phyloP scores from a whole-genome alignment of 345 rosid species.

The Moricandia arvensis region DNA sequence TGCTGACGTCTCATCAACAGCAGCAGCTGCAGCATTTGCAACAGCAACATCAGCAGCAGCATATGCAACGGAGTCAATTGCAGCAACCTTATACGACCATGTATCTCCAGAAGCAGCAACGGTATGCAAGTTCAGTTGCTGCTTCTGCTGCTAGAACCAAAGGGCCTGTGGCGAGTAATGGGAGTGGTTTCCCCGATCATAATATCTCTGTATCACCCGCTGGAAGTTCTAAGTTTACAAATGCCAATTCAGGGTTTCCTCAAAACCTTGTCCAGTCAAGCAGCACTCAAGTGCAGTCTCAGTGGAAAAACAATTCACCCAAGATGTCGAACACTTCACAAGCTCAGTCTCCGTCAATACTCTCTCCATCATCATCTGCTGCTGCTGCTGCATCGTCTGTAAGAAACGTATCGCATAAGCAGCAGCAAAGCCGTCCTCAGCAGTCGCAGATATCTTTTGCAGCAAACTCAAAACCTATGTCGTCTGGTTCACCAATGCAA shows the following conservation, averaged over 20 bases:
- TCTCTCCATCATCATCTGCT: conserved; percentile 38
- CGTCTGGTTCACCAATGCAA: conserved; percentile 49
- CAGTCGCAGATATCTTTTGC: conserved; percentile 75
- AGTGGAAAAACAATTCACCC: conserved; percentile 74
- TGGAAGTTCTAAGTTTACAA: conserved; percentile 58
- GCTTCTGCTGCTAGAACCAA: conserved; percentile 65
- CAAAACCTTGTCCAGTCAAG: conserved; percentile 71
- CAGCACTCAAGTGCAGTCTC: conserved; percentile 63
- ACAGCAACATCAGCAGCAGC: conserved; percentile 45
- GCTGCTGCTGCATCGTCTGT: conserved; percentile 53
- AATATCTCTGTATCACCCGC: conserved; percentile 51
- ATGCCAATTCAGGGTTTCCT: conserved; percentile 54
- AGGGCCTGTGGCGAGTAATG: conserved; percentile 57
- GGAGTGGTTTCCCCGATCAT: conserved; percentile 66
- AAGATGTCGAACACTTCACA: conserved; percentile 49
- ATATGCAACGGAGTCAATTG: conserved; percentile 45
- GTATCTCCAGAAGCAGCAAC: conserved; percentile 65
- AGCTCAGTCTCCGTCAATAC: conserved; percentile 52
- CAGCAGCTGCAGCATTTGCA: conserved; percentile 51
- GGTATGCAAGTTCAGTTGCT: conserved; percentile 54
- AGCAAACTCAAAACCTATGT: conserved; percentile 56
- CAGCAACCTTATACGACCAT: conserved; percentile 58
- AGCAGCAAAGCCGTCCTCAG: conserved; percentile 69
- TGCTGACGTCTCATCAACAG: conserved; percentile 34
- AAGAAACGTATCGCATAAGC: conserved; percentile 61